Conservation (phyloP, 306 rosid species). For the Lotus japonicus region DNA sequence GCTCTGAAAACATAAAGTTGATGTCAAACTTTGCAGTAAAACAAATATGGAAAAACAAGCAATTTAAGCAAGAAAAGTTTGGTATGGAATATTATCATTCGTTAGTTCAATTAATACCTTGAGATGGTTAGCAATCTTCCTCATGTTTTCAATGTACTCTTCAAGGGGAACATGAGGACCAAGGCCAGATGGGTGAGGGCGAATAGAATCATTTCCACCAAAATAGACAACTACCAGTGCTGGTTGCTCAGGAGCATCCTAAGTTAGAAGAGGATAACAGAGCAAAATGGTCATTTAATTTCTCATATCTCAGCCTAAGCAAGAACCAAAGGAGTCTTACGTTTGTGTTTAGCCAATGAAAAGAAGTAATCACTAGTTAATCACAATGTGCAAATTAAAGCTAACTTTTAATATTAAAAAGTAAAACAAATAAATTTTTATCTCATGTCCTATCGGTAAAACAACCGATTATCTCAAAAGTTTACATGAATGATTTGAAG, state of each 20-base stretch:
- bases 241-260: slow-evolving; percentile 62
- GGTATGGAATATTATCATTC: too few species aligned
- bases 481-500: too few species aligned
- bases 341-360: too few species aligned
- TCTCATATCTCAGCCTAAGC: too few species aligned
- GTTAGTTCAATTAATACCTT: too few species aligned
- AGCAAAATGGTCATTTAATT: too few species aligned
- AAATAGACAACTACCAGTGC: slow-evolving; percentile 75
- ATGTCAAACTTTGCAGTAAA: slow-evolving; percentile 1
- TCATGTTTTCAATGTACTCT: slow-evolving; percentile 72
- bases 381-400: not conserved
- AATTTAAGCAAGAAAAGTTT: too few species aligned
- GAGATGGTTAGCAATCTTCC: slow-evolving; percentile 52
- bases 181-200: slow-evolving; percentile 50
- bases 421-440: not conserved
- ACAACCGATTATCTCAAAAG: too few species aligned
- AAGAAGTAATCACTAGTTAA: not conserved
- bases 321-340: too few species aligned
- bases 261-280: not conserved
- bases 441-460: too few species aligned
- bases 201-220: slow-evolving; percentile 73
- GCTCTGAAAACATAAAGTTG: slow-evolving; percentile 25
- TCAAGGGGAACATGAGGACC: slow-evolving; percentile 66
- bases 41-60: too few species aligned
- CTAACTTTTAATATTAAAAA: not conserved